Evolutionary conservation across 2,329 filamentous ascomycete genomes (phyloP), one percentile per base, ranked within the genome.

Genomic region (Mycosphaerella sp.): DNA sequence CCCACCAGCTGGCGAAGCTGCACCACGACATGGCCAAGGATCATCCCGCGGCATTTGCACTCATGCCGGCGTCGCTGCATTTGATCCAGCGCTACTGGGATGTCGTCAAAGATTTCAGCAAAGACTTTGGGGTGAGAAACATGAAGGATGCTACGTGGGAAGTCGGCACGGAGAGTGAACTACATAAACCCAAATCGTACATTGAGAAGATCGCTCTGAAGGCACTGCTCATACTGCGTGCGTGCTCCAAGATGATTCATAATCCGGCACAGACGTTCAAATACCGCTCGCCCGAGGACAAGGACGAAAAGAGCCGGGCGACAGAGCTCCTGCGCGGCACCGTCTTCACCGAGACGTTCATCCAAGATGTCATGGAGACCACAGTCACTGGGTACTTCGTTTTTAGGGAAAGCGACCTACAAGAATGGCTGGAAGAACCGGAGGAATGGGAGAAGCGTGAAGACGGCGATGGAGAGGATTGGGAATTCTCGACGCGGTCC

Each of bases 401-500:
- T 38, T 93, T 97, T 69, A 83, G 89, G 34, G 81, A 86, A 55
- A 83, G 83, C 48, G 93, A 98, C 70, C 80, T 97, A 1, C 84
- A 89, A 58, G 86, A 89, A 54, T 98, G 93, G 93, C 86, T 95
- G 46, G 86, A 95, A 66, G 90, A 95, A 54, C 89, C 92, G 0
- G 89, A 98, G 69, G 90, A 95, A 51, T 98, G 93, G 91, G 92
- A 96, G 70, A 85, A 87, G 60, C 84, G 86, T 64, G 90, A 96
- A 74, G 89, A 95, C 65, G 87, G 85, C 56, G 82, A 88, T 55
- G 84, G 87, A 36, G 87, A 89, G 62, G 88, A 87, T 1, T 97
- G 87, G 80, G 90, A 97, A 66, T 96, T 91, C 75, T 88, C 92
- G 55, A 85, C 97, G 50, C 84, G 92, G 32, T 89, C 91, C 2